Conservation (phyloP, 495 filamentous ascomycete genomes). For the Tuber borchii region DNA sequence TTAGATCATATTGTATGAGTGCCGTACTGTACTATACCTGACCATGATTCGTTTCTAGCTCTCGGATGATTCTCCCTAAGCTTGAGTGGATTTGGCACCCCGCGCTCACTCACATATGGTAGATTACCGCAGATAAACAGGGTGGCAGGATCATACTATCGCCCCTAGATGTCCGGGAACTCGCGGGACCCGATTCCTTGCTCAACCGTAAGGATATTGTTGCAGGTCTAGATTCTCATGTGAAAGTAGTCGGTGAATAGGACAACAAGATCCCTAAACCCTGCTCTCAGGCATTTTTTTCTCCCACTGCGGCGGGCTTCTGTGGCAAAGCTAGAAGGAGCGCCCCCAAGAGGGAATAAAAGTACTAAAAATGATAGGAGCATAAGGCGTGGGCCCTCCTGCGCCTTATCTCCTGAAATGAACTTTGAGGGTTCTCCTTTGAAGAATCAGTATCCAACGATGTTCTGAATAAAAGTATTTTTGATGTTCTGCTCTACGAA, state of each 20-base stretch:
- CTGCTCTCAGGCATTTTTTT: neutral
- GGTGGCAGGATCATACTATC: neutral
- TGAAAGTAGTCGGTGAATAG: neutral
- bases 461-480: neutral
- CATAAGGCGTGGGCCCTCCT: neutral
- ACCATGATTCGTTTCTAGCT: no score
- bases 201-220: neutral
- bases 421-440: neutral
- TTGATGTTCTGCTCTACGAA: neutral
- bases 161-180: neutral
- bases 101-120: neutral
- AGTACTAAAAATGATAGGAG: neutral
- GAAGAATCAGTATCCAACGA: neutral
- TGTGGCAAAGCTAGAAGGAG: neutral
- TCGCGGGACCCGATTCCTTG: no score
- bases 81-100: neutral
- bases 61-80: no score
- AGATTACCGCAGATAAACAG: neutral
- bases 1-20: neutral
- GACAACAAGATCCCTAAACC: neutral
- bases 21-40: no score
- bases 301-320: neutral
- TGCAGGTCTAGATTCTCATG: neutral
- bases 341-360: neutral
- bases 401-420: neutral